A percentile compares a stretch with the other conserved stretches of the same genome.
phyloP scores from a whole-genome alignment of 495 filamentous ascomycete species.

The Penicillium macrosclerotiorum region DNA sequence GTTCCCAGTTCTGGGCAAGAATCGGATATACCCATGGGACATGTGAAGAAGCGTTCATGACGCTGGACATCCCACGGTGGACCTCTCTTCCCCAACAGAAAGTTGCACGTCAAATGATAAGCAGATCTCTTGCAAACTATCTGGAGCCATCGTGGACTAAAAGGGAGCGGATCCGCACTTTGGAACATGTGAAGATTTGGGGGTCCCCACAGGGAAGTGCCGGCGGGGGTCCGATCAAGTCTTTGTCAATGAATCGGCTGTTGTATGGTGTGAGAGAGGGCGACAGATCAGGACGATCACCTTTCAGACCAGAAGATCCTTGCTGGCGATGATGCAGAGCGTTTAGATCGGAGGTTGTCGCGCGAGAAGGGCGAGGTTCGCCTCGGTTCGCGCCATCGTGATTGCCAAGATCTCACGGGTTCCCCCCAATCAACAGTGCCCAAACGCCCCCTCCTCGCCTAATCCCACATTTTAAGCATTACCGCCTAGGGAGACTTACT shows the following conservation, averaged over 20 bases:
- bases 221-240: too few relatives aligned
- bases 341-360: not conserved
- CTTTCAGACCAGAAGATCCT: too few relatives aligned
- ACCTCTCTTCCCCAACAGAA: slow-evolving; percentile 22
- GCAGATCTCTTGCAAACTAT: slow-evolving; percentile 1
- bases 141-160: not conserved
- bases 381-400: slow-evolving; percentile 13
- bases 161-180: slow-evolving; percentile 9
- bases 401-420: slow-evolving; percentile 9
- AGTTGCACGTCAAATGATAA: slow-evolving; percentile 8
- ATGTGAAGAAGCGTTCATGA: slow-evolving; percentile 19
- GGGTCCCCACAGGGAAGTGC: too few relatives aligned
- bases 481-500: slow-evolving; percentile 1
- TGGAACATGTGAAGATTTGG: slow-evolving; percentile 21
- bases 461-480: slow-evolving; percentile 2
- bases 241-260: too few relatives aligned
- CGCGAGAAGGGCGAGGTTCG: not conserved
- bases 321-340: not conserved
- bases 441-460: not conserved
- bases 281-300: too few relatives aligned
- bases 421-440: not conserved
- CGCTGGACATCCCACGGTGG: slow-evolving; percentile 9
- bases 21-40: not conserved
- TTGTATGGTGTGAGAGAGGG: too few relatives aligned
- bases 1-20: not conserved